Conservation (phyloP, 352 stramenopile species). For the Globisporangium irregulare region DNA sequence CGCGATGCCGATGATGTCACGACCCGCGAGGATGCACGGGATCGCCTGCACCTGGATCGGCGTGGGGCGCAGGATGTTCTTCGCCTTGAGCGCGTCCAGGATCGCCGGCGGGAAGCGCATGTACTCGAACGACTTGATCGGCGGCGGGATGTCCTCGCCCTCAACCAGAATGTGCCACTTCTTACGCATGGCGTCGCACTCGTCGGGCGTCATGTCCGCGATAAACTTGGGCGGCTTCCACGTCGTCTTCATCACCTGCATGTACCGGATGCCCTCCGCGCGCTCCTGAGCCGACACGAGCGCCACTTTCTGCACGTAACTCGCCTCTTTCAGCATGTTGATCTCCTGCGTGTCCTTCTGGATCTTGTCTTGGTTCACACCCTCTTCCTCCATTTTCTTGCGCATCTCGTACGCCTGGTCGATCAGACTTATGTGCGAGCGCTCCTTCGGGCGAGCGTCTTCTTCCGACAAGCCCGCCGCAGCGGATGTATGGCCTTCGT, state of each 20-base stretch:
- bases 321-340: conserved; percentile 94
- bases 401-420: conserved; percentile 85
- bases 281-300: conserved; percentile 92
- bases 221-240: conserved; percentile 91
- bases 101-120: conserved; percentile 97
- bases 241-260: conserved; percentile 85
- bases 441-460: conserved; percentile 21
- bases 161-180: conserved; percentile 99
- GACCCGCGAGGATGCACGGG: conserved; percentile 93
- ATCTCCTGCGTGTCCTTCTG: conserved; percentile 87
- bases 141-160: conserved; percentile 93
- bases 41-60: conserved; percentile 99
- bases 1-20: conserved; percentile 99
- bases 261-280: conserved; percentile 91
- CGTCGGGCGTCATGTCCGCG: conserved; percentile 76
- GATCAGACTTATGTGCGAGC: conserved; percentile 71
- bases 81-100: conserved; percentile 89
- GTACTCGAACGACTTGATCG: conserved; percentile 96
- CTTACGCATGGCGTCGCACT: conserved; percentile 91
- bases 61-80: conserved; percentile 96
- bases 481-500: conserved; percentile 13
- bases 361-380: conserved; percentile 76
- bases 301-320: conserved; percentile 95
- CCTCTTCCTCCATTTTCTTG: conserved; percentile 67
- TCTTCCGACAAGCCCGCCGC: conserved; percentile 10